Evolutionary conservation across 1,284 basidiomycete genomes (phyloP).

Genomic region (Cutaneotrichosporon sp.): DNA sequence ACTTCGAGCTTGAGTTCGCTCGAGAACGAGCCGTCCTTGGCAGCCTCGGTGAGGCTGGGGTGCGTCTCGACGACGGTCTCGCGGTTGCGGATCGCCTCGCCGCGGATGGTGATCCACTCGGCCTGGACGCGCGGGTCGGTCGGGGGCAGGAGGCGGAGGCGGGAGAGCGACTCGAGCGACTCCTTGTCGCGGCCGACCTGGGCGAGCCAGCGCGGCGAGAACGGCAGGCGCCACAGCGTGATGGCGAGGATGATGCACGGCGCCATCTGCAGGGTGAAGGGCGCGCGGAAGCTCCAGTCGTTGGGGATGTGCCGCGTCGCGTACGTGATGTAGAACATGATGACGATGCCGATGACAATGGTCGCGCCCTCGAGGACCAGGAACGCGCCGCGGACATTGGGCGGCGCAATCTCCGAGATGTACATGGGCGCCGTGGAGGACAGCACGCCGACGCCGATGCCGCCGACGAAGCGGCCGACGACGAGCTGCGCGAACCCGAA

Average conservation of each 20-base stretch:
- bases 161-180: slow-evolving; percentile 31
- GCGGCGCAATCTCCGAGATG: slow-evolving; percentile 44
- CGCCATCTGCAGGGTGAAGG: slow-evolving; percentile 40
- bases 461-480: slow-evolving; percentile 36
- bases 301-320: slow-evolving; percentile 24
- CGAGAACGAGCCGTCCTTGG: too few species aligned
- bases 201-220: slow-evolving; percentile 64
- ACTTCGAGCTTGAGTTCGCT: slow-evolving; percentile 29
- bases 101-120: slow-evolving; percentile 47
- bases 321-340: slow-evolving; percentile 27
- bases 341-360: slow-evolving; percentile 62
- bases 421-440: slow-evolving; percentile 51
- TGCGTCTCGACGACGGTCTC: slow-evolving; percentile 23
- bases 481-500: slow-evolving; percentile 29
- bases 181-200: slow-evolving; percentile 49
- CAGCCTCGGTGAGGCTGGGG: slow-evolving; percentile 20
- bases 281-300: slow-evolving; percentile 37
- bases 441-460: slow-evolving; percentile 40
- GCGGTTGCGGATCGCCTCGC: slow-evolving; percentile 35
- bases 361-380: slow-evolving; percentile 74
- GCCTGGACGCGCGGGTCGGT: slow-evolving; percentile 41
- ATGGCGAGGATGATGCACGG: slow-evolving; percentile 37
- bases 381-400: slow-evolving; percentile 67
- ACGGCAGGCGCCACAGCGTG: slow-evolving; percentile 55
- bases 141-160: slow-evolving; percentile 40